Base-by-base conservation (phyloP, 1,284 basidiomycete genomes). In the Kwoniella shivajii region DNA sequence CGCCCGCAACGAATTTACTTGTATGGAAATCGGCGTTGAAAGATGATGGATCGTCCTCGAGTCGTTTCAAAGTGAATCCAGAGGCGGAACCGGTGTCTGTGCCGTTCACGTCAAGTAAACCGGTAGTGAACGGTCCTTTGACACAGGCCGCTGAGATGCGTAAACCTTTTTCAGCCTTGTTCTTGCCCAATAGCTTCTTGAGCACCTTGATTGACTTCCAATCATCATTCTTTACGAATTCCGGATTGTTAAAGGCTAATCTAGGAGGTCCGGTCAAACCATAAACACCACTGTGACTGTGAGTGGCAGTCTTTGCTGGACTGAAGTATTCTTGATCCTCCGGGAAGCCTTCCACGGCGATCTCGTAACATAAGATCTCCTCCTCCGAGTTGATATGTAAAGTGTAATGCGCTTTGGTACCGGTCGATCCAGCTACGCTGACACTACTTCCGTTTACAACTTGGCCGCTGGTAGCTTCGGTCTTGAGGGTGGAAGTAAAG, bases 21-120 rank as follows among this genome's bases (percentile, higher is more conserved):
- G 75, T 77, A 65, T 77, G 75, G 7, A 65, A 65, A 56, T 77
- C 75, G 51, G 72, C 67, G 61, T 75, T 75, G 73, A 77, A 76
- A 2, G 50, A 66, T 22, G 66, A 44, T 6, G 73, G 71, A 64
- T 72, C 66, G 30, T 60, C 62, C 64, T 77, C 75, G 4, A 46
- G 26, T 29, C 31, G 27, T 14, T 30, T 34, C 27, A 46, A 16
- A 7, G 44, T 46, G n/a, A 46, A 46, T 6, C 44, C 44, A 34
- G 44, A n/a, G 11, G 29, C 44, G 5, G 44, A 46, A 11, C 31
- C 44, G 29, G 44, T 42, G 16, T 42, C 41, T 9, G 41, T 42
- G 7, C 41, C 41, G 16, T 42, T 42, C 4, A 42, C 41, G 26
- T 42, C 41, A 4, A 42, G 22, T 16, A 42, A 26, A 42, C 41